Evolutionary conservation across 1,139 yeast genomes (phyloP).

Genomic region (Candida gigantensis): DNA sequence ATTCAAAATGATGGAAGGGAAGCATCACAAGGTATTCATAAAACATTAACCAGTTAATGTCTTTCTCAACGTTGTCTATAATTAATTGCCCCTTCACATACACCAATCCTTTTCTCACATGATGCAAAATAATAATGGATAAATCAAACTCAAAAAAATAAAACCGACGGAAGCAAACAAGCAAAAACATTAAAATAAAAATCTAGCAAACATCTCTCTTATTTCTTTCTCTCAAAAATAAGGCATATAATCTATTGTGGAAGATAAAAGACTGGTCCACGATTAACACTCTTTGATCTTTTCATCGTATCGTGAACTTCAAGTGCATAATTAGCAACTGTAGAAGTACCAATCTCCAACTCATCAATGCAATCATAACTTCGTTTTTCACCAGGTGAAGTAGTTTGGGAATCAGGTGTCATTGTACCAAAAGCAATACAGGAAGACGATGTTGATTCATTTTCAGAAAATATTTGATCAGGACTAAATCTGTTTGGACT

Average conservation of each 20-base stretch:
- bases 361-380: conserved; percentile 16
- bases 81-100: too few relatives aligned
- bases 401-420: conserved; percentile 14
- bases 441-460: conserved; percentile 1
- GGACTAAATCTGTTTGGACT: conserved; percentile 22
- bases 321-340: conserved; percentile 9
- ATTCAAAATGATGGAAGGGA: too few relatives aligned
- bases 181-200: background rate
- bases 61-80: too few relatives aligned
- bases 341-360: conserved; percentile 11
- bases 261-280: conserved; percentile 20
- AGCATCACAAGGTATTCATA: too few relatives aligned
- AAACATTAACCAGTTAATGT: too few relatives aligned
- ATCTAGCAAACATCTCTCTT: background rate
- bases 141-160: too few relatives aligned
- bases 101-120: too few relatives aligned
- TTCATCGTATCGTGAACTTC: conserved; percentile 17
- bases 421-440: conserved; percentile 10
- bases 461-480: conserved; percentile 13
- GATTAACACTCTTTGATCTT: conserved; percentile 20
- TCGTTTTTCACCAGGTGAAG: conserved; percentile 16
- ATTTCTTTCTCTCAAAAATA: too few relatives aligned
- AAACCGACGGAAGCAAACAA: too few relatives aligned
- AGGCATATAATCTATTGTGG: conserved; percentile 11
- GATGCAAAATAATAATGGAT: conserved; percentile 3